phyloP scores from a whole-genome alignment of 176 grass and related monocot genomes.

The Tillandsia leiboldiana region DNA sequence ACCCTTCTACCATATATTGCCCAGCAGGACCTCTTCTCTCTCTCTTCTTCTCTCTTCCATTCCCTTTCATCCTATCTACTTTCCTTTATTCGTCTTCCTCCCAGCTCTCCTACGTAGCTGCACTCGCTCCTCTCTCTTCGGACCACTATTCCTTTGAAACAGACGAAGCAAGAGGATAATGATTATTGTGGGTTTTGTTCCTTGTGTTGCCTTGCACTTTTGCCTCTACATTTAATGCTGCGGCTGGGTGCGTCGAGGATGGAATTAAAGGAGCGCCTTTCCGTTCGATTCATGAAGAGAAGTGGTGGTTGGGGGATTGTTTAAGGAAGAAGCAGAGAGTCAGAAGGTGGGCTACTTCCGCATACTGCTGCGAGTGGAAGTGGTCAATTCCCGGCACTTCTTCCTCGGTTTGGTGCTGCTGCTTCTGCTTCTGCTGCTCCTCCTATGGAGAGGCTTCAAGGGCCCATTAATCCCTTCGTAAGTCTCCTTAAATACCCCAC shows the following conservation, averaged over 20 bases:
- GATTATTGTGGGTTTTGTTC: neutral
- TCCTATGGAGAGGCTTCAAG: conserved; percentile 66
- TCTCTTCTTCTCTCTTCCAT: neutral
- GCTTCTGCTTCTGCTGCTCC: conserved; percentile 1
- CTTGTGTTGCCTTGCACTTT: neutral
- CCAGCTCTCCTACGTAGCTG: no score
- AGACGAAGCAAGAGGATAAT: neutral
- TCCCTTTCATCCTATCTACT: neutral
- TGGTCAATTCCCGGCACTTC: neutral
- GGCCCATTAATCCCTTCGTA: conserved; percentile 63
- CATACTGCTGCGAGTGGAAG: neutral
- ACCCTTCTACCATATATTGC: neutral
- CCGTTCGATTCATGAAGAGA: neutral
- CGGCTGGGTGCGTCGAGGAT: neutral
- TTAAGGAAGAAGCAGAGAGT: conserved; percentile 4
- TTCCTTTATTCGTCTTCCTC: neutral
- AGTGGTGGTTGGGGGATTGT: neutral
- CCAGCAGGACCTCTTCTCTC: no score
- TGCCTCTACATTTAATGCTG: conserved; percentile 1
- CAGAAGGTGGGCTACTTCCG: neutral
- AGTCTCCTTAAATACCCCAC: conserved; percentile 17
- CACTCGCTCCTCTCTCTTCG: no score
- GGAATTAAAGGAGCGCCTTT: conserved; percentile 2
- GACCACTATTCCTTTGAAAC: no score
- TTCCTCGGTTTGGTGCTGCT: neutral